A percentile compares a stretch with the other conserved stretches of the same genome.
Evolutionary conservation across 164 flowering plant genomes (phyloP).

Genomic region (Kingdonia uniflora): DNA sequence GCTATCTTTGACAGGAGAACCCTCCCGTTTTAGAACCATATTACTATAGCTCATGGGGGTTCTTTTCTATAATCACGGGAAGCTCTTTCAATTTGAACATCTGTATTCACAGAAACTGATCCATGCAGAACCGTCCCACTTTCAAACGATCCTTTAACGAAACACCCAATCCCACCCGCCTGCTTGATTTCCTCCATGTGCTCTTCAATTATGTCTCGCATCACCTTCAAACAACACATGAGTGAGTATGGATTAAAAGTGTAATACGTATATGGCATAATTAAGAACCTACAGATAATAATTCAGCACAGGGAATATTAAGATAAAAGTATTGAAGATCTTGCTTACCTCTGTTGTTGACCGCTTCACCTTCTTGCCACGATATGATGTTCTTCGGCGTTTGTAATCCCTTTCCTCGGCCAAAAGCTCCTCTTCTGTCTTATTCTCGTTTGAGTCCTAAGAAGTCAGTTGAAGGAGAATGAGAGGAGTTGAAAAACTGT

Average conservation of each 20-base stretch:
- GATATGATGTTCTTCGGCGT: constrained; percentile 94
- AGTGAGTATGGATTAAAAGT: no score
- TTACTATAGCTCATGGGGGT: constrained; percentile 5
- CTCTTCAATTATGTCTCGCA: constrained; percentile 75
- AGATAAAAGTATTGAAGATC: neutral
- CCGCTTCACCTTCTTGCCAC: constrained; percentile 87
- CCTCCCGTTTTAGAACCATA: neutral
- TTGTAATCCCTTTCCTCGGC: constrained; percentile 99
- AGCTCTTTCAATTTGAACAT: constrained; percentile 3
- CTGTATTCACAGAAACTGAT: constrained; percentile 7
- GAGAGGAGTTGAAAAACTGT: no score
- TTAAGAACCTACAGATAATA: no score
- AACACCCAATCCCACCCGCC: constrained; percentile 68
- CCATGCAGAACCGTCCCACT: constrained; percentile 11
- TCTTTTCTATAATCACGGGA: constrained; percentile 11
- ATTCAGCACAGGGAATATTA: neutral
- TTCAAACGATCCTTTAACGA: constrained; percentile 33
- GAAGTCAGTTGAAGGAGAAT: neutral
- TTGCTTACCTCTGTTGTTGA: constrained; percentile 46
- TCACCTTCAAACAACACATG: constrained; percentile 36
- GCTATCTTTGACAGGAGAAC: constrained; percentile 6
- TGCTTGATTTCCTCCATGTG: constrained; percentile 78
- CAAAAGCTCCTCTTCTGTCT: constrained; percentile 81
- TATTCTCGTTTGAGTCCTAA: constrained; percentile 43
- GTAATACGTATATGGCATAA: no score